phyloP scores from a whole-genome alignment of 2,329 filamentous ascomycete genomes.

The Ophiobolus disseminans region DNA sequence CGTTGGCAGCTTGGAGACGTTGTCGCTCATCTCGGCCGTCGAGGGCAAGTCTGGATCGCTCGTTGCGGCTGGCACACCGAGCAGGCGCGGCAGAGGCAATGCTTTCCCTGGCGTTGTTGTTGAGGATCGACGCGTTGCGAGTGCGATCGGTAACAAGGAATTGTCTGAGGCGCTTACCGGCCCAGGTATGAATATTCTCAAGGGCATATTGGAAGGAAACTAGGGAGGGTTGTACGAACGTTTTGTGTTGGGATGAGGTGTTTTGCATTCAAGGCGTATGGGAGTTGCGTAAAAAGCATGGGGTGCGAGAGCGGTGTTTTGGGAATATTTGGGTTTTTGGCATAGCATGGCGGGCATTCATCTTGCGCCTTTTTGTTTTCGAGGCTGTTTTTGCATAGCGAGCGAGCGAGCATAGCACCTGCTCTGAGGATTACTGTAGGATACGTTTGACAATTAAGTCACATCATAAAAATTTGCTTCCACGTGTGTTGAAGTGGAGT shows the following conservation, averaged over 20 bases:
- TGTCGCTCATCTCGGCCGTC: slow-evolving; percentile 77
- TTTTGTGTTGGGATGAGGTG: not conserved
- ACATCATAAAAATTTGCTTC: no score
- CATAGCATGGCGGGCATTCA: no score
- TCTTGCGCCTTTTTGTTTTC: no score
- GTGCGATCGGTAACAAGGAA: slow-evolving; percentile 81
- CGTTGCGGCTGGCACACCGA: slow-evolving; percentile 69
- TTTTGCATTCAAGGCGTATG: slow-evolving; percentile 1
- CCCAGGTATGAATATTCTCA: slow-evolving; percentile 53
- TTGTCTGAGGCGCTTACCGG: slow-evolving; percentile 71
- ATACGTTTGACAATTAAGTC: no score
- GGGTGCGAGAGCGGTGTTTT: no score
- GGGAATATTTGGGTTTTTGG: no score
- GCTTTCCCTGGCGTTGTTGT: slow-evolving; percentile 55
- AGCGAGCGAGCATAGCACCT: no score
- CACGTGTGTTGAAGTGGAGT: no score
- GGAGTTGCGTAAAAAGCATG: not conserved
- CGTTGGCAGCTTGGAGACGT: slow-evolving; percentile 83
- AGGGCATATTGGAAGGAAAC: slow-evolving; percentile 38
- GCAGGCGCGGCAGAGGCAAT: slow-evolving; percentile 66
- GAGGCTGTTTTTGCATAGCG: no score
- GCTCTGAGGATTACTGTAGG: no score
- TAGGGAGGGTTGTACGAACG: slow-evolving; percentile 4
- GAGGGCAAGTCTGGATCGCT: slow-evolving; percentile 75
- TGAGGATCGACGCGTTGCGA: slow-evolving; percentile 81